Base-by-base conservation (phyloP, 2,329 filamentous ascomycete genomes). In the Coniochaeta ligniaria region DNA sequence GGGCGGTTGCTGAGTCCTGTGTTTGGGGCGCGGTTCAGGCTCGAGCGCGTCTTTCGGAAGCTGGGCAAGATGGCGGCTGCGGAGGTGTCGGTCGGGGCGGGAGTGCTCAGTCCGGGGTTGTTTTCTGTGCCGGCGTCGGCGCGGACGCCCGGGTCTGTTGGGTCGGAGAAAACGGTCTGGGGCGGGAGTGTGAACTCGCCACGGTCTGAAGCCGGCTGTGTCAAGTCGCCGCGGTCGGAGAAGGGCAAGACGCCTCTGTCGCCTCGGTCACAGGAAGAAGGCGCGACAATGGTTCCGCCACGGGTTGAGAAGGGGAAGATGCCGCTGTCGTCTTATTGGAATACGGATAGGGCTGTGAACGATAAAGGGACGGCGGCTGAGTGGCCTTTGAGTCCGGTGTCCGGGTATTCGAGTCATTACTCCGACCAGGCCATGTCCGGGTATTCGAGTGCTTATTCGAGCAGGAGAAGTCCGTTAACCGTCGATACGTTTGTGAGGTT, bases 31-130 rank as follows among this genome's bases (percentile, higher is more conserved):
- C 55, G 67, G 11, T 69, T 63, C 45, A 54, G 70, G 11, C 62
- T 74, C 3, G 71, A 70, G 62, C 61, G 72, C 36, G 70, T 74
- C 17, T 66, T 73, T 33, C 59, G 68, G 8, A 67, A 64, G 56
- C 58, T 73, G 33, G 60, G 57, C 41, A 60, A 63, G 60, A 58
- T 67, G 50, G 66, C 66, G 3, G 56, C 58, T 6, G 59, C 41
- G 47, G 47, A 28, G 47, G 26, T 26, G 47, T 24, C 26, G 47
- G 47, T 24, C 7, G 11, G 16, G 20, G 26, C 11, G 1, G 47
- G 22, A 12, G 47, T 31, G 47, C 6, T 52, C 24, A 52, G 47
- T 52, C 47, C 47, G 2, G 47, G 24, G 8, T 12, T 52, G 47
- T 31, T n/a, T n/a, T 3, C 43, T 26, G 43, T 47, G 2, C 43